Conservation (phyloP, 139 green algal species). For the Ostreobium quekettii region DNA sequence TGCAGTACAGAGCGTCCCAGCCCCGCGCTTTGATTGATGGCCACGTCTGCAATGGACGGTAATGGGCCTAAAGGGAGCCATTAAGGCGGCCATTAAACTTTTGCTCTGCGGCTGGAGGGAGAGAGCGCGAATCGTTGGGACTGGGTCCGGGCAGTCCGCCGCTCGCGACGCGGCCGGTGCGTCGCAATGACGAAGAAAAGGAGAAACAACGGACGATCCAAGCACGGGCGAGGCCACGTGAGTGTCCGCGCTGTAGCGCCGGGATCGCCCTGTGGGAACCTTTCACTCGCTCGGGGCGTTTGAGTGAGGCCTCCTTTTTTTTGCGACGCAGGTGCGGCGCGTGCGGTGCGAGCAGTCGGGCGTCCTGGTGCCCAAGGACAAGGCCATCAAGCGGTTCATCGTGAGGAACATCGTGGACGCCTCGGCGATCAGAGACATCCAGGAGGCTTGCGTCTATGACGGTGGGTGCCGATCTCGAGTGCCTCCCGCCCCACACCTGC, state of each 20-base stretch:
- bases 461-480: too few relatives aligned
- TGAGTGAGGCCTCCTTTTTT: too few relatives aligned
- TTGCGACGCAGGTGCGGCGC: constrained; percentile 69
- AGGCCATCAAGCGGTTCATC: constrained; percentile 99
- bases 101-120: too few relatives aligned
- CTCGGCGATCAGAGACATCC: constrained; percentile 95
- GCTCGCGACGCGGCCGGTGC: too few relatives aligned
- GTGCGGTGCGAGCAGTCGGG: constrained; percentile 93
- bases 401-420: constrained; percentile 97
- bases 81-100: too few relatives aligned
- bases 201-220: constrained; percentile 73
- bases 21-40: too few relatives aligned
- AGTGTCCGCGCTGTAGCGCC: constrained; percentile 18
- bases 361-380: constrained; percentile 95
- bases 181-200: constrained; percentile 91
- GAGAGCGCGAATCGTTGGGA: too few relatives aligned
- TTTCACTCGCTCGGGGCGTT: not conserved
- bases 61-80: too few relatives aligned
- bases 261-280: not conserved
- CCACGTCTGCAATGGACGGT: too few relatives aligned
- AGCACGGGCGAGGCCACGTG: constrained; percentile 83
- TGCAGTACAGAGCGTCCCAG: too few relatives aligned
- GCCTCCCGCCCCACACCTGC: too few relatives aligned
- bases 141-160: too few relatives aligned
- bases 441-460: constrained; percentile 87